A percentile compares a stretch with the other conserved stretches of the same genome.
phyloP scores from a whole-genome alignment of 345 rosid genomes.

The Rhizophora mangle region DNA sequence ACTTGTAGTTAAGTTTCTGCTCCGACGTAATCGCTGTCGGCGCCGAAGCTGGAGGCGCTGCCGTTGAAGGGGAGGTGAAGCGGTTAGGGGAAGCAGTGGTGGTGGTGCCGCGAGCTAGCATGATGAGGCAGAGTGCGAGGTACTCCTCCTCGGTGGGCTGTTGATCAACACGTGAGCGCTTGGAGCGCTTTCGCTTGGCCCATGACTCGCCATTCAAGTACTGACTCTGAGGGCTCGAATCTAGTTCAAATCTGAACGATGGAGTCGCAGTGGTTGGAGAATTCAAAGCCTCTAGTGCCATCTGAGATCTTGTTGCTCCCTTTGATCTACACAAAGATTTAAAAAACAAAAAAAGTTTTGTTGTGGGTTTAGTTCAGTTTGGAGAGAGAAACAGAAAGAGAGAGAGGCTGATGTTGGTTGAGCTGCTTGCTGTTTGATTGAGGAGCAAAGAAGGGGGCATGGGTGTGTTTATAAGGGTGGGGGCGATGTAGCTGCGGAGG shows the following conservation, averaged over 20 bases:
- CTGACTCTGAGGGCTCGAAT: constrained; percentile 7
- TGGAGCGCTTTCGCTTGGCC: constrained; percentile 40
- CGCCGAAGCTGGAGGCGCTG: not conserved
- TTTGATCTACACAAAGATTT: not conserved
- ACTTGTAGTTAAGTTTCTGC: constrained; percentile 14
- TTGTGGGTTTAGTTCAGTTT: not conserved
- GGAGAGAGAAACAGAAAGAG: not conserved
- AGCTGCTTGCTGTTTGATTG: not conserved
- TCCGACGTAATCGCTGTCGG: not conserved
- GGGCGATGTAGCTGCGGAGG: not conserved
- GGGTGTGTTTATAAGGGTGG: constrained; percentile 19
- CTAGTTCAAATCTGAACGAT: constrained; percentile 33
- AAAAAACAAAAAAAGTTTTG: not conserved
- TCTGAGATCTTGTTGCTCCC: not conserved
- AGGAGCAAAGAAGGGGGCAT: not conserved
- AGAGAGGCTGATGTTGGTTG: not conserved
- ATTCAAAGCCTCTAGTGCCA: constrained; percentile 57
- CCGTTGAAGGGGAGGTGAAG: constrained; percentile 7
- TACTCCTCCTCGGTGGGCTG: constrained; percentile 41
- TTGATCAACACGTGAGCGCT: constrained; percentile 30
- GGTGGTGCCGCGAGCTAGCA: constrained; percentile 34
- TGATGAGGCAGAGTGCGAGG: constrained; percentile 42
- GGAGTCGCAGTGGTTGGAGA: constrained; percentile 47
- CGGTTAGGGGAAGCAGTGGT: not conserved
- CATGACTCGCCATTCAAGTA: constrained; percentile 25